These are phyloP conservation scores for Yamadazyma taylorii DNA, from an alignment of 1,139 yeast species.

Conservation along the genomic window DNA sequence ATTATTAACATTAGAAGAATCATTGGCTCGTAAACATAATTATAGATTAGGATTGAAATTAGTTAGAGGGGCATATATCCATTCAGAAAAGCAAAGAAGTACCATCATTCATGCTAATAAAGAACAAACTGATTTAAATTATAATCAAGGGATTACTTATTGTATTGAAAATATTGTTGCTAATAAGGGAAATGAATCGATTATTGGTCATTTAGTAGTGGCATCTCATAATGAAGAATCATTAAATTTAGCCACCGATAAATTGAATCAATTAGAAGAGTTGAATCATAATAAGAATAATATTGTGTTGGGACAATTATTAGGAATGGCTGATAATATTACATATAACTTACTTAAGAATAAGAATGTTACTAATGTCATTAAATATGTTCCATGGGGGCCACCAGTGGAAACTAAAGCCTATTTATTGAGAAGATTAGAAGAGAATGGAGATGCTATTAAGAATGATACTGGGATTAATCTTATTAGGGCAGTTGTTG, in stretches of 20 bases:
- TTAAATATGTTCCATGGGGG: slow-evolving; percentile 98
- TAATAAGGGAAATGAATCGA: slow-evolving; percentile 44
- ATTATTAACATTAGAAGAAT: slow-evolving; percentile 62
- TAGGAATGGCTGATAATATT: slow-evolving; percentile 95
- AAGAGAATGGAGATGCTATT: slow-evolving; percentile 96
- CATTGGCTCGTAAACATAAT: slow-evolving; percentile 58
- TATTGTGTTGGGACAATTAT: slow-evolving; percentile 83
- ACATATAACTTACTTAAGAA: slow-evolving; percentile 71
- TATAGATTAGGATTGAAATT: slow-evolving; percentile 86
- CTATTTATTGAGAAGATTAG: slow-evolving; percentile 84
- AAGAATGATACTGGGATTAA: slow-evolving; percentile 85
- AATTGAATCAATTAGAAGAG: slow-evolving; percentile 33
- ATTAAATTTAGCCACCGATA: slow-evolving; percentile 67
- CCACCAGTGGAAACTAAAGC: slow-evolving; percentile 94
- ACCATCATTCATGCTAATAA: slow-evolving; percentile 72
- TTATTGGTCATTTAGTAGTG: slow-evolving; percentile 82
- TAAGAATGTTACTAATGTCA: slow-evolving; percentile 69
- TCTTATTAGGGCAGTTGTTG: slow-evolving; percentile 56
- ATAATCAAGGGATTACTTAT: slow-evolving; percentile 66
- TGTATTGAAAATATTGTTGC: slow-evolving; percentile 63
- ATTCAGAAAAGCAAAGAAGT: slow-evolving; percentile 74
- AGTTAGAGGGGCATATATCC: slow-evolving; percentile 97
- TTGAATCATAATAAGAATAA: slow-evolving; percentile 50
- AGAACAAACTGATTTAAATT: slow-evolving; percentile 72
- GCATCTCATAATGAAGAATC: slow-evolving; percentile 89